Conservation (phyloP, 345 rosid genomes). For the Chamaenerion angustifolium region DNA sequence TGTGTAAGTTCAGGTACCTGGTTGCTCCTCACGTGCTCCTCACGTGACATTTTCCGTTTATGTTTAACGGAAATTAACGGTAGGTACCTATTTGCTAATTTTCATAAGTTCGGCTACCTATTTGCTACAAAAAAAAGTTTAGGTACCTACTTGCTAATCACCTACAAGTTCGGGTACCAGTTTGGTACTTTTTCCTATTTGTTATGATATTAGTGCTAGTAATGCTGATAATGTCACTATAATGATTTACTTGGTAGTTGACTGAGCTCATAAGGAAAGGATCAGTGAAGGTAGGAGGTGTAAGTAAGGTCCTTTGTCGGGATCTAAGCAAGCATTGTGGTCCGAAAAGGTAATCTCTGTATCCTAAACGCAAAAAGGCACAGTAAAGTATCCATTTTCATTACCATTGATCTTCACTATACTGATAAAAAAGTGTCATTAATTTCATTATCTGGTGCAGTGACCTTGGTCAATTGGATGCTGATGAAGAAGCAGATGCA, state of each 20-base stretch:
- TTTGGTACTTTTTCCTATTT: too few species aligned
- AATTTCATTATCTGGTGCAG: conserved; percentile 16
- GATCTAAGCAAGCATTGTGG: conserved; percentile 68
- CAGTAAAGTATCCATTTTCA: neutral
- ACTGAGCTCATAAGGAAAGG: conserved; percentile 64
- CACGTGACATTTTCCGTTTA: too few species aligned
- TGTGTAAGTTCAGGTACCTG: too few species aligned
- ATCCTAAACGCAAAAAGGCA: neutral
- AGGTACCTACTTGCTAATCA: too few species aligned
- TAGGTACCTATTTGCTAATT: too few species aligned
- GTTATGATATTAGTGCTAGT: conserved; percentile 3
- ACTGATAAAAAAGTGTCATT: neutral
- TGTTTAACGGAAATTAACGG: too few species aligned
- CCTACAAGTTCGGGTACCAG: too few species aligned
- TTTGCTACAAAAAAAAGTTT: too few species aligned
- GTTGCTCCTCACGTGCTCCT: too few species aligned
- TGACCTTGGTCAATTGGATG: conserved; percentile 4
- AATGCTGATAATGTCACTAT: too few species aligned
- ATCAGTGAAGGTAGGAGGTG: conserved; percentile 55
- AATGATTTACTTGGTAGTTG: conserved; percentile 27
- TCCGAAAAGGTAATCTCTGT: conserved; percentile 33
- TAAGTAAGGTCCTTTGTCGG: conserved; percentile 60
- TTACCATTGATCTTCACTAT: neutral
- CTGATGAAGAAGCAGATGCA: conserved; percentile 12
- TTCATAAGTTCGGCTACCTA: too few species aligned